A percentile compares a stretch with the other conserved stretches of the same genome.
phyloP scores from a whole-genome alignment of 2,329 filamentous ascomycete genomes.

The Colletotrichum lentis region DNA sequence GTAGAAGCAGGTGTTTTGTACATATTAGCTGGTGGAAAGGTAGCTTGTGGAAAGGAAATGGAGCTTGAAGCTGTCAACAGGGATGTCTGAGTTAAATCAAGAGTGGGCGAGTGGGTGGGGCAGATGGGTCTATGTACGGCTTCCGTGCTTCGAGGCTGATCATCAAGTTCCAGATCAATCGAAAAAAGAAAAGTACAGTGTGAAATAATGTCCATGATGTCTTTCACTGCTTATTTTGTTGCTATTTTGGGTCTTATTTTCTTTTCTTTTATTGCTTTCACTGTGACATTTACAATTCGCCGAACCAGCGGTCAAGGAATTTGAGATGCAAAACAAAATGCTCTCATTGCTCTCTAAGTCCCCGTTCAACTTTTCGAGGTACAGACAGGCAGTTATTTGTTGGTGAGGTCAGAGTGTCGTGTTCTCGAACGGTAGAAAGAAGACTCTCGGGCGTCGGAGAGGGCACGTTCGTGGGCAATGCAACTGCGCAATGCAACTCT shows the following conservation, averaged over 20 bases:
- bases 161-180: neutral
- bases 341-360: neutral
- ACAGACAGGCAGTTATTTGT: neutral
- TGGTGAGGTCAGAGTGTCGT: constrained; percentile 17
- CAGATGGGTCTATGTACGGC: neutral
- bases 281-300: neutral
- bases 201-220: neutral
- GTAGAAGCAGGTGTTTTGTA: neutral
- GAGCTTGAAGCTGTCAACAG: constrained; percentile 15
- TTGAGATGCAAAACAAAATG: neutral
- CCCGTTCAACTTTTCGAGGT: neutral
- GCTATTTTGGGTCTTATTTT: too few species aligned
- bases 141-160: neutral
- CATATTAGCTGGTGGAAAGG: neutral
- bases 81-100: constrained; percentile 18
- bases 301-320: neutral
- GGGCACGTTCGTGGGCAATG: constrained; percentile 11
- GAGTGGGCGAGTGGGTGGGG: neutral
- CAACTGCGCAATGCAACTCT: constrained; percentile 23
- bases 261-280: too few species aligned
- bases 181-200: neutral
- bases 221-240: neutral
- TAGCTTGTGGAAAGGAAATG: neutral
- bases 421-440: constrained; percentile 15
- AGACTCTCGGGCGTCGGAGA: constrained; percentile 18